phyloP scores from a whole-genome alignment of 2,329 filamentous ascomycete genomes.

The Pyrenochaeta sp. region DNA sequence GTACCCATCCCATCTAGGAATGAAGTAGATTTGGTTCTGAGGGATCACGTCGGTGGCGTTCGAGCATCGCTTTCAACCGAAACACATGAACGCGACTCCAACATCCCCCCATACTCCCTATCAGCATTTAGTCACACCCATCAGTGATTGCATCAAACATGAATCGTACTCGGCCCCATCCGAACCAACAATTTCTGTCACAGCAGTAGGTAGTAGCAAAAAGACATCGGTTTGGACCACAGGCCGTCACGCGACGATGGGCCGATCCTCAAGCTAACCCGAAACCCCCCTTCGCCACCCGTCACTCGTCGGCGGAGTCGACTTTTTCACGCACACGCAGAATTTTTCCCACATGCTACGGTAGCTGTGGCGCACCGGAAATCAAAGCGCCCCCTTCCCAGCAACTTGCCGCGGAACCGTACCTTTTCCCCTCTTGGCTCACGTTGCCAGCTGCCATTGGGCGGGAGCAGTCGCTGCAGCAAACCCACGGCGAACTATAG shows the following conservation, averaged over 20 bases:
- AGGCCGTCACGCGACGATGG: constrained; percentile 31
- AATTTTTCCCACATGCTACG: constrained; percentile 36
- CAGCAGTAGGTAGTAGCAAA: constrained; percentile 7
- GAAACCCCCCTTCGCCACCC: constrained; percentile 19
- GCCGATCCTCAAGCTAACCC: constrained; percentile 30
- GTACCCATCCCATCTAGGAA: too few relatives aligned
- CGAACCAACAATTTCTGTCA: constrained; percentile 16
- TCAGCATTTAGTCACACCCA: constrained; percentile 20
- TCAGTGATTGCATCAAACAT: constrained; percentile 14
- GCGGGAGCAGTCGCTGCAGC: constrained; percentile 14
- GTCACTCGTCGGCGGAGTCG: constrained; percentile 16
- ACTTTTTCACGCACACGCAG: constrained; percentile 33
- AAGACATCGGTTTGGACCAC: constrained; percentile 13
- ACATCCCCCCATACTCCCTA: too few relatives aligned
- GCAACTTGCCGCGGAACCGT: constrained; percentile 17
- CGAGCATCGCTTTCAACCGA: not conserved
- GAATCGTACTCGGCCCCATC: constrained; percentile 16
- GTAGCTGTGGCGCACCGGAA: too few relatives aligned
- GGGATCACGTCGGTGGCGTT: too few relatives aligned
- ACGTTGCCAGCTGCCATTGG: constrained; percentile 8
- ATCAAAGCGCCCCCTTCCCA: too few relatives aligned
- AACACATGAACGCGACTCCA: too few relatives aligned
- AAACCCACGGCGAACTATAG: constrained; percentile 18
- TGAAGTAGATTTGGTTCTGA: too few relatives aligned
- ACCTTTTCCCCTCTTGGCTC: constrained; percentile 4